A percentile compares a stretch with the other conserved stretches of the same genome.
phyloP scores from a whole-genome alignment of 768 basidiomycete species.

The Pleurotus salmoneostramineus region DNA sequence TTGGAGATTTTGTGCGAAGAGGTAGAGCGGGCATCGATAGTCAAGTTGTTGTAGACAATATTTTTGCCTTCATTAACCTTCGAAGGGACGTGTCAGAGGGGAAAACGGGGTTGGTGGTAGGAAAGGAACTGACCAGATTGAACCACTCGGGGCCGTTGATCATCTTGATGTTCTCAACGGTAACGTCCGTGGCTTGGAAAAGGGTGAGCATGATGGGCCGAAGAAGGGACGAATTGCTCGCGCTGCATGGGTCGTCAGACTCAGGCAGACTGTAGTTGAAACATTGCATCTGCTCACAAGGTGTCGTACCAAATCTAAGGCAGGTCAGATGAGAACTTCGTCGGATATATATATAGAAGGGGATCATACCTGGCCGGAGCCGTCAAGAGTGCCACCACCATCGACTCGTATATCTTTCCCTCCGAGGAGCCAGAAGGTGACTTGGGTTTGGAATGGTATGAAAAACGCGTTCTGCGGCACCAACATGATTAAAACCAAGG shows the following conservation, averaged over 20 bases:
- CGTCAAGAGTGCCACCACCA: conserved; percentile 65
- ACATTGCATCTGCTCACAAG: conserved; percentile 24
- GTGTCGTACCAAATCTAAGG: conserved; percentile 52
- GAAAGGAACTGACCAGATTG: conserved; percentile 31
- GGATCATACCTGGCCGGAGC: conserved; percentile 50
- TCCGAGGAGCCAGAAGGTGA: conserved; percentile 53
- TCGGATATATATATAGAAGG: not conserved
- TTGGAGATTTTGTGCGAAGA: conserved; percentile 39
- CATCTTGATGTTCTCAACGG: conserved; percentile 44
- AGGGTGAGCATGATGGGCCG: conserved; percentile 56
- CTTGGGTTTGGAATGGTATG: conserved; percentile 49
- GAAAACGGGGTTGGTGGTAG: not conserved
- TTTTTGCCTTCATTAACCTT: conserved; percentile 46
- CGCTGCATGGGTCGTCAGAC: conserved; percentile 20
- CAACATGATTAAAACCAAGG: not conserved
- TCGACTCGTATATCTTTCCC: conserved; percentile 43
- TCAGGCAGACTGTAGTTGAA: not conserved
- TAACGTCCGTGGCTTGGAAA: conserved; percentile 44
- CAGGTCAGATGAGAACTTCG: not conserved
- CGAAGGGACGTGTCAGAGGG: not conserved
- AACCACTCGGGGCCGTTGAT: conserved; percentile 50
- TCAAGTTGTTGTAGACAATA: conserved; percentile 42
- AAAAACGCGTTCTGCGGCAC: conserved; percentile 42
- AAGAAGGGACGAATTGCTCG: conserved; percentile 38
- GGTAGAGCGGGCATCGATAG: conserved; percentile 41